These are phyloP conservation scores for Zygoascus sp. DNA, from an alignment of 1,139 yeast genomes.

Conservation along the genomic window DNA sequence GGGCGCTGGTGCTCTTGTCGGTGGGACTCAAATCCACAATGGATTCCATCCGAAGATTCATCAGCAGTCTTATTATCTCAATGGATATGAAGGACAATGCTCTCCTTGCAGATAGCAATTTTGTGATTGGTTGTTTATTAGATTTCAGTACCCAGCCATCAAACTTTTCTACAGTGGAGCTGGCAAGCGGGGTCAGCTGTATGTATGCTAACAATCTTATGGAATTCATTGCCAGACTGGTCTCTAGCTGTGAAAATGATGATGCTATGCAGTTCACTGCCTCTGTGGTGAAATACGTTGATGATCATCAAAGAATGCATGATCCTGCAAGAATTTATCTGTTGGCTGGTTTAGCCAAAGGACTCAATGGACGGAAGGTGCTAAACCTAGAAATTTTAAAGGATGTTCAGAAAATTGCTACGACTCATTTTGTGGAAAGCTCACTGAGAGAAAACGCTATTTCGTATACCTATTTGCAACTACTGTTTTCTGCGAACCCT, in stretches of 20 bases:
- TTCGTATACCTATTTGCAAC: conserved; percentile 12
- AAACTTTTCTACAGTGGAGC: conserved; percentile 44
- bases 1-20: conserved; percentile 70
- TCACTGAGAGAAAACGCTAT: conserved; percentile 16
- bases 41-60: conserved; percentile 71
- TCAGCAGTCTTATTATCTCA: conserved; percentile 53
- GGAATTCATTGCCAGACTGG: conserved; percentile 45
- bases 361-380: conserved; percentile 35
- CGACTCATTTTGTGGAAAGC: conserved; percentile 16
- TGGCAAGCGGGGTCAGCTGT: conserved; percentile 38
- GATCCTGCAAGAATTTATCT: conserved; percentile 70
- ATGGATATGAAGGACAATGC: conserved; percentile 46
- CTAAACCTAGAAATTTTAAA: conserved; percentile 8
- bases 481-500: conserved; percentile 16
- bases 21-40: conserved; percentile 75
- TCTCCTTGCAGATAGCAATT: conserved; percentile 45
- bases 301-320: conserved; percentile 14
- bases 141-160: conserved; percentile 64
- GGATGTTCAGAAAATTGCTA: conserved; percentile 14
- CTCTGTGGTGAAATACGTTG: conserved; percentile 18
- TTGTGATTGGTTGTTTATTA: conserved; percentile 50
- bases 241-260: conserved; percentile 38
- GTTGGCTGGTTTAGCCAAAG: conserved; percentile 52
- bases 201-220: conserved; percentile 53
- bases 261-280: conserved; percentile 31